Evolutionary conservation across 139 green algal species (phyloP).

Genomic region (Tetraselmis striata): DNA sequence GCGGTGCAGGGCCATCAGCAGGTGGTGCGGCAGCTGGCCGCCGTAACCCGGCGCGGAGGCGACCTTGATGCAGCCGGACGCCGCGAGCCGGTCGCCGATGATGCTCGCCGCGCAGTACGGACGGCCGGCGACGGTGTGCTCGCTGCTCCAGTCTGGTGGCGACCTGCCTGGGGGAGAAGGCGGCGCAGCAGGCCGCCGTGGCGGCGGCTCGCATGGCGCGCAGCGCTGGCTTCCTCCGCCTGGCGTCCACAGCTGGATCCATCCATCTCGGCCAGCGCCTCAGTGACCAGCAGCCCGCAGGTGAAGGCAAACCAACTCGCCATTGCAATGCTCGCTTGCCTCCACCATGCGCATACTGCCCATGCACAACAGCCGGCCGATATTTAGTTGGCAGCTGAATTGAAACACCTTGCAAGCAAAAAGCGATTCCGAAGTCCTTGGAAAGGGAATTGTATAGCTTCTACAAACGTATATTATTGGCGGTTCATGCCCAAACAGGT

Average conservation of each 20-base stretch:
- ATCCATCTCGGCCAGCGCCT: background rate
- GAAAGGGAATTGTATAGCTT: background rate
- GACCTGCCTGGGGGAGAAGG: background rate
- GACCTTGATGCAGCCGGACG: background rate
- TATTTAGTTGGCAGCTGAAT: background rate
- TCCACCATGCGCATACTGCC: background rate
- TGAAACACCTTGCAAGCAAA: background rate
- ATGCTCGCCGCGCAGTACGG: background rate
- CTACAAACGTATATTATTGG: background rate
- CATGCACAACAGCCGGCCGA: background rate
- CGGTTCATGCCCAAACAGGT: no score
- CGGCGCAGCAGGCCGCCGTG: background rate
- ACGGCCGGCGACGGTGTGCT: background rate
- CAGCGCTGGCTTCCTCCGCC: background rate
- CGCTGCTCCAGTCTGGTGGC: background rate
- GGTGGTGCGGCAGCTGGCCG: background rate
- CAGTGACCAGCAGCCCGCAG: background rate
- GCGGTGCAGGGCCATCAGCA: background rate
- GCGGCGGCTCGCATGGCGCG: background rate
- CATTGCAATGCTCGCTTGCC: no score
- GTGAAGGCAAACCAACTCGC: background rate
- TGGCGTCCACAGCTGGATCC: background rate
- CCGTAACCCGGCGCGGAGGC: background rate
- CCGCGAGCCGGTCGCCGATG: background rate
- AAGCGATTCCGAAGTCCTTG: background rate